phyloP scores from a whole-genome alignment of 768 basidiomycete genomes.

The Collybia nuda region DNA sequence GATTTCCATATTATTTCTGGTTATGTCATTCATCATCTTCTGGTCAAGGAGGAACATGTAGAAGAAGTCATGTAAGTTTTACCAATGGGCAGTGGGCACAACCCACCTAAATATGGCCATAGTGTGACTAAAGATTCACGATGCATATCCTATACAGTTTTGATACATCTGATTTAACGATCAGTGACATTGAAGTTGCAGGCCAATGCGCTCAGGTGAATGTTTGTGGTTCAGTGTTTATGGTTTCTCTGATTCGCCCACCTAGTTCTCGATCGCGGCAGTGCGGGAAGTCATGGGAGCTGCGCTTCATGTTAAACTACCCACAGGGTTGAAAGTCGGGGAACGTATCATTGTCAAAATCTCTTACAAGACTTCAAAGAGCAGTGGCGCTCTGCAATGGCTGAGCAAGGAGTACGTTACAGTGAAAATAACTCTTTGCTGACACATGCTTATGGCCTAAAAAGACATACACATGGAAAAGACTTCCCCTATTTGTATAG shows the following conservation, averaged over 20 bases:
- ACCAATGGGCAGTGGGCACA: background rate
- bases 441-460: background rate
- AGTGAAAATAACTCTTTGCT: background rate
- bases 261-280: slow-evolving; percentile 51
- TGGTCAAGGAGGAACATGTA: slow-evolving; percentile 50
- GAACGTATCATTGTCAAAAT: slow-evolving; percentile 54
- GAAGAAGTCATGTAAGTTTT: slow-evolving; percentile 57
- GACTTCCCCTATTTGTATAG: slow-evolving; percentile 86
- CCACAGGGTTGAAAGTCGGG: slow-evolving; percentile 36
- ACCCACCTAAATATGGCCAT: too few relatives aligned
- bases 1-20: slow-evolving; percentile 47
- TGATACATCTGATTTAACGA: slow-evolving; percentile 71
- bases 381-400: slow-evolving; percentile 85
- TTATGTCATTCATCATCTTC: slow-evolving; percentile 60
- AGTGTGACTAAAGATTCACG: too few relatives aligned
- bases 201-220: slow-evolving; percentile 48
- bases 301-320: slow-evolving; percentile 62
- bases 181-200: slow-evolving; percentile 53
- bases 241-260: background rate
- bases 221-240: background rate
- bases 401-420: slow-evolving; percentile 68
- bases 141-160: slow-evolving; percentile 40
- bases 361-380: slow-evolving; percentile 70
- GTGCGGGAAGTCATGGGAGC: slow-evolving; percentile 77
- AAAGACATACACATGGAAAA: slow-evolving; percentile 84